phyloP scores from a whole-genome alignment of 345 rosid genomes.

The Lumnitzera littorea region DNA sequence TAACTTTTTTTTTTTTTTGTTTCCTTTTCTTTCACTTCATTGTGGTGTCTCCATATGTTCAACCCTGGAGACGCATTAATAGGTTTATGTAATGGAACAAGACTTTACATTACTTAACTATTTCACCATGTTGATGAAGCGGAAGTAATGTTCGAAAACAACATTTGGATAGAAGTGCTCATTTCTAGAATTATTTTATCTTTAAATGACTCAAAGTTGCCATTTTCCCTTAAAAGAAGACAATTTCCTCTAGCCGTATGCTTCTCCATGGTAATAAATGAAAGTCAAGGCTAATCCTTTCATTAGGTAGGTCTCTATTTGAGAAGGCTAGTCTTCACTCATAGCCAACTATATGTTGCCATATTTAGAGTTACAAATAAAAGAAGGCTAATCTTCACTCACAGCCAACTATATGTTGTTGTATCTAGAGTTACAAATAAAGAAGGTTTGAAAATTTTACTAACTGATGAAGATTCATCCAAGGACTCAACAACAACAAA shows the following conservation, averaged over 20 bases:
- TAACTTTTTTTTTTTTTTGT: no score
- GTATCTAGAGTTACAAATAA: no score
- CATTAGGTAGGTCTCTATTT: neutral
- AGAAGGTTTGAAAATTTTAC: no score
- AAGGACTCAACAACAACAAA: no score
- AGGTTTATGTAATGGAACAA: constrained; percentile 8
- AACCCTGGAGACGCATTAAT: neutral
- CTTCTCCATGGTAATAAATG: neutral
- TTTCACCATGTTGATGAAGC: neutral
- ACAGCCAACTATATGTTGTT: no score
- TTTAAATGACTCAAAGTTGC: neutral
- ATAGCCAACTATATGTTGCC: no score
- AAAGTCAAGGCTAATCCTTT: neutral
- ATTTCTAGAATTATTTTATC: neutral
- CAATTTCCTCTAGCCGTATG: neutral
- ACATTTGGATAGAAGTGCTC: neutral
- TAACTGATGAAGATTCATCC: no score
- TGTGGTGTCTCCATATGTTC: neutral
- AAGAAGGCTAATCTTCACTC: no score
- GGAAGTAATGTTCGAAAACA: neutral
- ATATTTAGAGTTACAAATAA: no score
- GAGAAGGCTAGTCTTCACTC: no score
- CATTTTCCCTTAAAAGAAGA: neutral
- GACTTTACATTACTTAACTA: neutral
- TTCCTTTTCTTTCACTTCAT: no score